Base-by-base conservation (phyloP, 2,329 filamentous ascomycete genomes). In the Gnomoniopsis smithogilvyi region DNA sequence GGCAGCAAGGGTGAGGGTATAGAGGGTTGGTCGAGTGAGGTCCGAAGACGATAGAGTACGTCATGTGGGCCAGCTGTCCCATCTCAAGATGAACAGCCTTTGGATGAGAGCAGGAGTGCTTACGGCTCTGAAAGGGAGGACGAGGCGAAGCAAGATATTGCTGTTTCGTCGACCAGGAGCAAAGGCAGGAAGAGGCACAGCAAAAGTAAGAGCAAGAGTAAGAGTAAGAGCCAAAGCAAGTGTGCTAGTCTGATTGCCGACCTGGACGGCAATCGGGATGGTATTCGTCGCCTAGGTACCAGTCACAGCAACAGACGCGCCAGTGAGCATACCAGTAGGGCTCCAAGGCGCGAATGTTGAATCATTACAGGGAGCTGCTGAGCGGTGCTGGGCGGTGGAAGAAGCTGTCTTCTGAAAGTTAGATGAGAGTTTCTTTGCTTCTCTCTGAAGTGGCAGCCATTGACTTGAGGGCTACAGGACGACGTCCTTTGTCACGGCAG, bases 1-100 rank as follows among this genome's bases (percentile, higher is more conserved):
- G 92, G 92, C 7, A 92, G 88, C 64, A 87, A 86, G 59, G 94
- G 94, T 1, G 94, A 97, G 59, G 93, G 91, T 0, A 98, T 98
- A 69, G 92, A 96, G 57, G 94, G 94, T 3, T 98, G 94, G 94
- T 87, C 92, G 10, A 87, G 81, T 45, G 94, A 98, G 78, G 83
- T 96, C 68, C 94, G 95, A 80, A 90, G 88, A 78, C 84, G 90
- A 77, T 92, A 79, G 74, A 59, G 54, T 24, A 21, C 38, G 43
- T 59, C 51, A 51, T 47, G 49, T 21, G 46, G 21, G 45, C 26
- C 51, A 33, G 51, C 56, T 30, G 19, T 56, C 10, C 15, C 2
- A 2, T 22, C 45, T 12, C 19, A 47, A 10, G 45, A 47, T 8
- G 45, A 47, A 6, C 11, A 47, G 6, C 3, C 45, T 3, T 14